Conservation (phyloP, 2,329 filamentous ascomycete species). For the Aureobasidium sp. region DNA sequence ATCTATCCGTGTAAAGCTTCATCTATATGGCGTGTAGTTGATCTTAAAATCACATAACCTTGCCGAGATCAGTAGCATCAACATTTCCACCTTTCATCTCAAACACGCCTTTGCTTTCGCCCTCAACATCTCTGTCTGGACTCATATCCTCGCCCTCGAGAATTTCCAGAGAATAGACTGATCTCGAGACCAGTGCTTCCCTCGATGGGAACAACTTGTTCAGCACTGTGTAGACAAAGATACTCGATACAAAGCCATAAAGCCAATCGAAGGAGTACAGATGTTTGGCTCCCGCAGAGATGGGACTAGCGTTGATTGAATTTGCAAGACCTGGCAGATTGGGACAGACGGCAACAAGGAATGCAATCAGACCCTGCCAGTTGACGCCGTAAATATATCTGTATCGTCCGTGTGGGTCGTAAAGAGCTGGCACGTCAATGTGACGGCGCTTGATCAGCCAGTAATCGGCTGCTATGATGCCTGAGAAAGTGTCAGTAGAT, state of each 20-base stretch:
- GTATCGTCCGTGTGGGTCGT: slow-evolving; percentile 44
- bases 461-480: slow-evolving; percentile 53
- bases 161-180: slow-evolving; percentile 4
- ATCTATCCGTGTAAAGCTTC: too few relatives aligned
- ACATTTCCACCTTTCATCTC: slow-evolving; percentile 9
- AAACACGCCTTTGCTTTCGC: background rate
- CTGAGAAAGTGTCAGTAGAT: background rate
- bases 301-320: slow-evolving; percentile 16
- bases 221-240: slow-evolving; percentile 48
- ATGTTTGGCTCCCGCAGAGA: slow-evolving; percentile 17
- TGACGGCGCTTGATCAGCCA: slow-evolving; percentile 48
- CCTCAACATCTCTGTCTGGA: background rate
- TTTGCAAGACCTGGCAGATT: slow-evolving; percentile 44
- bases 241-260: slow-evolving; percentile 51
- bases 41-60: background rate
- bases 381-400: slow-evolving; percentile 49
- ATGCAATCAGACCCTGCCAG: slow-evolving; percentile 52
- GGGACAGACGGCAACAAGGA: slow-evolving; percentile 51
- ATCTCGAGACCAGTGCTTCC: background rate
- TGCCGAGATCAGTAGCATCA: slow-evolving; percentile 2
- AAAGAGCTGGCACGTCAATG: slow-evolving; percentile 41
- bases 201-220: background rate
- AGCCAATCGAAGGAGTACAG: slow-evolving; percentile 54
- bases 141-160: slow-evolving; percentile 1
- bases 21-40: too few relatives aligned